phyloP scores from a whole-genome alignment of 1,284 basidiomycete species.

The Exsudoporus floridanus region DNA sequence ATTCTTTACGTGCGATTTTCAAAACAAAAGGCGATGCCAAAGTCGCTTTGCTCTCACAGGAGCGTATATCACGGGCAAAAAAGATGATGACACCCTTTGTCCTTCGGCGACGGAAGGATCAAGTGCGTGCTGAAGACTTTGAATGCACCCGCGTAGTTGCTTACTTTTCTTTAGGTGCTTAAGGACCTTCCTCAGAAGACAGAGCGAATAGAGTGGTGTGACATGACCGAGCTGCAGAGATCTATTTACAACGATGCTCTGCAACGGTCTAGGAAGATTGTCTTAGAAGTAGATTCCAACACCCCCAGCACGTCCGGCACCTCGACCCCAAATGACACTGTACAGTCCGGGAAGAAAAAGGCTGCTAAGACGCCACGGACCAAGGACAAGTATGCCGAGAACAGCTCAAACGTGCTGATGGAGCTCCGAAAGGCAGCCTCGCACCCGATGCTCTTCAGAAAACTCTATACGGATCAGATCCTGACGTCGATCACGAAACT shows the following conservation, averaged over 20 bases:
- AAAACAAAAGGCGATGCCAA: slow-evolving; percentile 91
- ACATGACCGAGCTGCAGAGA: slow-evolving; percentile 83
- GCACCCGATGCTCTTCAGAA: slow-evolving; percentile 94
- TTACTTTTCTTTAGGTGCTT: slow-evolving; percentile 63
- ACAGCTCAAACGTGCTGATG: slow-evolving; percentile 91
- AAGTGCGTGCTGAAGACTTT: slow-evolving; percentile 44
- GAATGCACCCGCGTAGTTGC: background rate
- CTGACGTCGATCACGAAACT: slow-evolving; percentile 78
- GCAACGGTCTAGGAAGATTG: slow-evolving; percentile 79
- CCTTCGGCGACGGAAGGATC: slow-evolving; percentile 90
- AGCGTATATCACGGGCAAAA: slow-evolving; percentile 92
- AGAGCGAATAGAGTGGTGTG: slow-evolving; percentile 92
- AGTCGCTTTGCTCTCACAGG: slow-evolving; percentile 82
- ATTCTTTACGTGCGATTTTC: slow-evolving; percentile 90
- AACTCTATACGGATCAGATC: slow-evolving; percentile 76
- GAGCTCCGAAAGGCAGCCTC: slow-evolving; percentile 93
- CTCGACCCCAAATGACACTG: slow-evolving; percentile 37
- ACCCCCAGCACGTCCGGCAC: slow-evolving; percentile 38
- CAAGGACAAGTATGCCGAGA: slow-evolving; percentile 72
- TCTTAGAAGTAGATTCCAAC: slow-evolving; percentile 55
- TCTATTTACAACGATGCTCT: slow-evolving; percentile 86
- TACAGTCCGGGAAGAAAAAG: slow-evolving; percentile 49
- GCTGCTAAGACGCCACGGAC: slow-evolving; percentile 42
- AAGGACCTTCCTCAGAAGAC: slow-evolving; percentile 91
- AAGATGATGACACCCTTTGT: slow-evolving; percentile 99